Percentiles rank a stretch among this genome's conserved stretches.
These are phyloP conservation scores for Fusarium solani-melongenae DNA, from an alignment of 2,329 filamentous ascomycete genomes.

Conservation along the genomic window DNA sequence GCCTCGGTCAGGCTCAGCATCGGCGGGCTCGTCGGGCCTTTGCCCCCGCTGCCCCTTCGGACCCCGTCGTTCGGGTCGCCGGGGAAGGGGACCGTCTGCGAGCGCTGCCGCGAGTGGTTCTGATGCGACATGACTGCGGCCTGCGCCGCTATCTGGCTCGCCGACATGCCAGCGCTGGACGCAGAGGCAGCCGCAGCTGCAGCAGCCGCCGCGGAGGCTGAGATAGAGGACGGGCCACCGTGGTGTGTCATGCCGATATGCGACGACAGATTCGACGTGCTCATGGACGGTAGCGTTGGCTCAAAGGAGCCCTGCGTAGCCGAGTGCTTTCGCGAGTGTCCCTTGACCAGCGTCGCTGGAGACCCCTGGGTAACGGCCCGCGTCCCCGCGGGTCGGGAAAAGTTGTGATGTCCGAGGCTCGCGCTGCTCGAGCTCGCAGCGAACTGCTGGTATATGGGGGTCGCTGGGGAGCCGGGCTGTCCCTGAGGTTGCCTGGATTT, in stretches of 20 bases:
- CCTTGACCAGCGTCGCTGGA: slow-evolving; percentile 49
- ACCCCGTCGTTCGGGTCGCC: slow-evolving; percentile 56
- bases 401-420: slow-evolving; percentile 60
- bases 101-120: slow-evolving; percentile 70
- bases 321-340: slow-evolving; percentile 73
- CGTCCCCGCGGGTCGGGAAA: slow-evolving; percentile 63
- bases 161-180: slow-evolving; percentile 57
- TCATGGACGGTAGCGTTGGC: slow-evolving; percentile 74
- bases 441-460: slow-evolving; percentile 62
- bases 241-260: slow-evolving; percentile 59
- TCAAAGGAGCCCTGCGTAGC: slow-evolving; percentile 83
- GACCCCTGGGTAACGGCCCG: slow-evolving; percentile 46
- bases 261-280: slow-evolving; percentile 64
- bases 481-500: slow-evolving; percentile 56
- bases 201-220: slow-evolving; percentile 33
- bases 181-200: slow-evolving; percentile 53
- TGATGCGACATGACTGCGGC: slow-evolving; percentile 77
- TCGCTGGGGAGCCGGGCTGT: slow-evolving; percentile 50
- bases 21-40: slow-evolving; percentile 69
- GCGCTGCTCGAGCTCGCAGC: slow-evolving; percentile 59
- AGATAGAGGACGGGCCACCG: slow-evolving; percentile 20
- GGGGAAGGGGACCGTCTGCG: slow-evolving; percentile 76
- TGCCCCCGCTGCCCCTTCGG: slow-evolving; percentile 58
- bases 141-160: slow-evolving; percentile 85
- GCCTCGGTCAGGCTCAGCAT: slow-evolving; percentile 73